These are phyloP conservation scores for Cylindrotheca closterium DNA, from an alignment of 108 stramenopile genomes.

Conservation along the genomic window DNA sequence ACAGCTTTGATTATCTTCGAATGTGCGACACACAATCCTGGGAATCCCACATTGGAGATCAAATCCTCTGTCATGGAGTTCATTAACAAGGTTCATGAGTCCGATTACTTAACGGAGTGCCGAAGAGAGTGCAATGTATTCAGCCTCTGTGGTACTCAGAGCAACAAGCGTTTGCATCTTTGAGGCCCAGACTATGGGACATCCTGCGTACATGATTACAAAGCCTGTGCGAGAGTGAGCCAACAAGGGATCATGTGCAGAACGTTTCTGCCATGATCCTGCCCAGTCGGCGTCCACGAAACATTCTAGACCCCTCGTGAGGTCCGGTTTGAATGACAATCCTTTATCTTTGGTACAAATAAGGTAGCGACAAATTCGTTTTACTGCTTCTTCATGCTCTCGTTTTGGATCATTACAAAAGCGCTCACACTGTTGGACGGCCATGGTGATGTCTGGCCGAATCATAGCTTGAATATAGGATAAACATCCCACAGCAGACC, in stretches of 20 bases:
- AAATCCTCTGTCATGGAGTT: background rate
- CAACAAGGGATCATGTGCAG: constrained; percentile 15
- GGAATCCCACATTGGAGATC: background rate
- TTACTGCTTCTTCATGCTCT: constrained; percentile 36
- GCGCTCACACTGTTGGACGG: constrained; percentile 31
- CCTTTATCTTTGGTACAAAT: constrained; percentile 27
- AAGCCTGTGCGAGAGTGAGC: constrained; percentile 31
- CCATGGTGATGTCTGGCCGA: constrained; percentile 38
- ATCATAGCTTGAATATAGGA: constrained; percentile 27
- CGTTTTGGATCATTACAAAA: constrained; percentile 34
- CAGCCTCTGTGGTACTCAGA: no score
- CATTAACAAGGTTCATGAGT: background rate
- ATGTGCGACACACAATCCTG: background rate
- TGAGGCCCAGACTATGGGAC: no score
- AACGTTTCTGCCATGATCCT: constrained; percentile 4
- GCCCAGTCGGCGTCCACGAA: constrained; percentile 16
- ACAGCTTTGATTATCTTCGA: constrained; percentile 38
- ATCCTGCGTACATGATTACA: constrained; percentile 21
- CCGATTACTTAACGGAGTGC: background rate
- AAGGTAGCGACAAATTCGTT: constrained; percentile 39
- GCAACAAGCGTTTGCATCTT: no score
- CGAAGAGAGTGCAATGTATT: background rate
- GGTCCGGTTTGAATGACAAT: constrained; percentile 20
- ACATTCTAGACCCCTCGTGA: constrained; percentile 25
- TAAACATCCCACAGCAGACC: constrained; percentile 30